A percentile compares a stretch with the other conserved stretches of the same genome.
Conservation (phyloP, 495 filamentous ascomycete species). For the Penicillium turbatum region DNA sequence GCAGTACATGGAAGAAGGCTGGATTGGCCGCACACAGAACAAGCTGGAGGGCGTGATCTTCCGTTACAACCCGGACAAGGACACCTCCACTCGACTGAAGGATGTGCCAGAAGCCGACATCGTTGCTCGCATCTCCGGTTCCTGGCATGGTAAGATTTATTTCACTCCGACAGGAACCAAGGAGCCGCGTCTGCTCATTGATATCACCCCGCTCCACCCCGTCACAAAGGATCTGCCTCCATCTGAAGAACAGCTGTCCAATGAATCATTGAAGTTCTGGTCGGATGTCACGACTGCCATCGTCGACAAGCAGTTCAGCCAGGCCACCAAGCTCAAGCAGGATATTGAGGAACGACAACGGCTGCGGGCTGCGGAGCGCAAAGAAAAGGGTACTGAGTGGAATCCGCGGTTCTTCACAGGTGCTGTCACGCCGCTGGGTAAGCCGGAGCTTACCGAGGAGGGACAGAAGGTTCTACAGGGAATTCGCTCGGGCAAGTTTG, state of each 20-base stretch:
- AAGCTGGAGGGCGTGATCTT: constrained; percentile 89
- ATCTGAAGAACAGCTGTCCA: constrained; percentile 67
- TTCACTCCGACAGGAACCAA: constrained; percentile 54
- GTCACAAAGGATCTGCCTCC: constrained; percentile 76
- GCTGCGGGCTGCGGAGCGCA: constrained; percentile 73
- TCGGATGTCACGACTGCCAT: constrained; percentile 84
- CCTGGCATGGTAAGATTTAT: constrained; percentile 72
- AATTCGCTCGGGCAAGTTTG: constrained; percentile 59
- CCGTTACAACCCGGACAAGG: constrained; percentile 75
- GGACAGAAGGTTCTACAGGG: constrained; percentile 66
- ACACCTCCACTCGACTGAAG: constrained; percentile 69
- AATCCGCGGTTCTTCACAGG: constrained; percentile 86
- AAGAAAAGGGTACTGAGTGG: constrained; percentile 63
- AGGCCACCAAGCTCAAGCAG: constrained; percentile 81
- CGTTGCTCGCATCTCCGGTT: constrained; percentile 76
- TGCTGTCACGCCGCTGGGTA: constrained; percentile 66
- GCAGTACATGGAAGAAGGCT: constrained; percentile 89
- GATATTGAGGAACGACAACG: constrained; percentile 90
- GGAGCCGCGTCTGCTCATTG: constrained; percentile 74
- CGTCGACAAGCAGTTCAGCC: constrained; percentile 70
- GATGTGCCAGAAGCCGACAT: constrained; percentile 82
- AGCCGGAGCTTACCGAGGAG: constrained; percentile 74
- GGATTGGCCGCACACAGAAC: constrained; percentile 88
- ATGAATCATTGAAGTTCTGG: constrained; percentile 92
- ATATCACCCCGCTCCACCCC: constrained; percentile 74